Percentiles rank a stretch among this genome's conserved stretches.
Evolutionary conservation across 192 early-diverging fungal genomes (phyloP).

Genomic region (Spizellomyces sp.): DNA sequence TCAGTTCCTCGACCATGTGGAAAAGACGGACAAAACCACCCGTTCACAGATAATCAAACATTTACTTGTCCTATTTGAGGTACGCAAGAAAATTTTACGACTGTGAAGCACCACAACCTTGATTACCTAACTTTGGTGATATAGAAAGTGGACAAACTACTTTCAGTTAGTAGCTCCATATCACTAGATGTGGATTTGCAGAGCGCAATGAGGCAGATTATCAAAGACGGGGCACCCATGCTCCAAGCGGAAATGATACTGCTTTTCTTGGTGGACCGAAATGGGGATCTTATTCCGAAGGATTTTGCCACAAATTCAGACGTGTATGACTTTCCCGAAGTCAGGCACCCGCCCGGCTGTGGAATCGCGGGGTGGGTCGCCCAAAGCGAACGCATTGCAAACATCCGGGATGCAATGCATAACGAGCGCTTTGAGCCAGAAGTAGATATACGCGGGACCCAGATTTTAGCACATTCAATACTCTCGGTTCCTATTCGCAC

Average conservation of each 20-base stretch:
- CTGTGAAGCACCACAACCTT: not conserved
- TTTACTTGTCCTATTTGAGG: conserved; percentile 40
- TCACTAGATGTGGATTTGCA: conserved; percentile 47
- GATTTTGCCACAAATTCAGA: conserved; percentile 32
- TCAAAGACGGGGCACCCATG: conserved; percentile 36
- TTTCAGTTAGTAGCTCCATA: conserved; percentile 36
- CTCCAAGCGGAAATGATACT: conserved; percentile 37
- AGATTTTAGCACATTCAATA: conserved; percentile 26
- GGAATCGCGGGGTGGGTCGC: conserved; percentile 51
- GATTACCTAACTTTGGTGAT: not conserved
- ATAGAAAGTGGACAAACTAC: conserved; percentile 45
- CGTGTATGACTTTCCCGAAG: not conserved
- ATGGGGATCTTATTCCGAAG: conserved; percentile 34
- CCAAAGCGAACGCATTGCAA: conserved; percentile 35
- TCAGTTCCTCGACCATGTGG: conserved; percentile 44
- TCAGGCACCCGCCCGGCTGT: conserved; percentile 30
- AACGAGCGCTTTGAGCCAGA: conserved; percentile 42
- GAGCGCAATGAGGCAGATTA: conserved; percentile 34
- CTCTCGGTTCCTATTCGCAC: conserved; percentile 43
- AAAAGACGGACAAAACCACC: conserved; percentile 43
- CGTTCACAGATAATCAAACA: conserved; percentile 41
- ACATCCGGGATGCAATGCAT: conserved; percentile 43
- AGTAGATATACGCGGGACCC: conserved; percentile 37
- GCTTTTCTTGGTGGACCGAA: conserved; percentile 46
- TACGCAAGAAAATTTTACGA: not conserved